Conservation (phyloP, 192 early-diverging fungal genomes). For the Mortierella claussenii region DNA sequence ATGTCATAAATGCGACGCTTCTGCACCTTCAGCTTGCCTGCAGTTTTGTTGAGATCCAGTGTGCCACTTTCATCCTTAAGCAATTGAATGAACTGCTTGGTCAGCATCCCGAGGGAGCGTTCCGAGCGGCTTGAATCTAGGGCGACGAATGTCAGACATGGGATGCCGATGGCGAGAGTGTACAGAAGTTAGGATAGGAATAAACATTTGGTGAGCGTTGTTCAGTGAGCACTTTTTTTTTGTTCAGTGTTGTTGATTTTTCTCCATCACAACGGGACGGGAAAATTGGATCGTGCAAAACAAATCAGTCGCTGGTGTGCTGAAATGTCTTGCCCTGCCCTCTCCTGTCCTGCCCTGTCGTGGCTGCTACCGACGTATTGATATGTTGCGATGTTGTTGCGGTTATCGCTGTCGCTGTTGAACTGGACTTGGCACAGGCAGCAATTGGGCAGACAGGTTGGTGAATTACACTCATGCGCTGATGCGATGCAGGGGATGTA, state of each 20-base stretch:
- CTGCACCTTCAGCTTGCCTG: conserved; percentile 66
- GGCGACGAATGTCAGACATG: neutral
- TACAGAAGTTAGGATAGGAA: conserved; percentile 20
- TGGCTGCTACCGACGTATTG: too few relatives aligned
- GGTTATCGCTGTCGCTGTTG: neutral
- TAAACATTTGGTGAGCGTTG: conserved; percentile 14
- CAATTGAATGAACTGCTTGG: conserved; percentile 68
- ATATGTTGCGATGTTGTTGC: conserved; percentile 12
- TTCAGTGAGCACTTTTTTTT: conserved; percentile 20
- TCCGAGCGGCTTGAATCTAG: conserved; percentile 62
- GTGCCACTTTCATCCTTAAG: conserved; percentile 61
- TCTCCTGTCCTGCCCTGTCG: too few relatives aligned
- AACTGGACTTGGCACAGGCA: too few relatives aligned
- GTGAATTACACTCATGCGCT: too few relatives aligned
- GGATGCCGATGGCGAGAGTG: neutral
- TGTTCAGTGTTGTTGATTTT: too few relatives aligned
- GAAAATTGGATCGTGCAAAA: conserved; percentile 15
- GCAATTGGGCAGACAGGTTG: too few relatives aligned
- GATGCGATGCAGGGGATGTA: too few relatives aligned
- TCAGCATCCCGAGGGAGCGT: conserved; percentile 67
- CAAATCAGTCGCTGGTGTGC: conserved; percentile 1
- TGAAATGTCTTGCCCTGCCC: neutral
- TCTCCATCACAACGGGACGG: conserved; percentile 27
- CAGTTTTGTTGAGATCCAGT: conserved; percentile 70
- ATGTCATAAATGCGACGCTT: conserved; percentile 79